phyloP scores from a whole-genome alignment of 169 alveolate genomes.

The Plasmodium vinckei region DNA sequence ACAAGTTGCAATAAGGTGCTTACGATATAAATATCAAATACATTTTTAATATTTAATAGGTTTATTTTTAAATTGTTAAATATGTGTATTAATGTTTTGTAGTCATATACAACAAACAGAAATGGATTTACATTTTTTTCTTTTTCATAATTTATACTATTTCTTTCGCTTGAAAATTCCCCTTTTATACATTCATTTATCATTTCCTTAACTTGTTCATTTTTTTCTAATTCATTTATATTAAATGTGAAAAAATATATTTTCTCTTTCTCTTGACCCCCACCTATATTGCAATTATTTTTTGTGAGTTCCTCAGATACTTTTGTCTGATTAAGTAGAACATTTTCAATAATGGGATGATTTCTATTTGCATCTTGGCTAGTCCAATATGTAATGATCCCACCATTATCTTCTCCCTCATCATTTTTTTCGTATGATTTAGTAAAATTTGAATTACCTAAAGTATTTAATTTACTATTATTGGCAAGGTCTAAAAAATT shows the following conservation, averaged over 20 bases:
- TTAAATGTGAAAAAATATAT: conserved; percentile 36
- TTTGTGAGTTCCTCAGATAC: not conserved
- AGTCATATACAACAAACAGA: conserved; percentile 63
- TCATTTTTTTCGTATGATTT: not conserved
- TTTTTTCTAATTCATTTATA: conserved; percentile 15
- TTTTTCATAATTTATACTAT: not conserved
- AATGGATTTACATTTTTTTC: conserved; percentile 10
- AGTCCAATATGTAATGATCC: conserved; percentile 5
- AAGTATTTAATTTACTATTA: not conserved
- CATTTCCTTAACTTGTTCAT: conserved; percentile 10
- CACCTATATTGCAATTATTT: not conserved
- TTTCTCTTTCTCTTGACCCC: not conserved
- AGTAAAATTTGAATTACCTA: not conserved
- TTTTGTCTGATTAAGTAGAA: conserved; percentile 6
- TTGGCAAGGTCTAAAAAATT: conserved; percentile 7
- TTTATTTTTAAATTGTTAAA: conserved; percentile 34
- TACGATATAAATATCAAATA: conserved; percentile 67
- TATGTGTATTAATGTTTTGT: conserved; percentile 50
- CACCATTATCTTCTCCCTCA: not conserved
- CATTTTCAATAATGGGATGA: not conserved
- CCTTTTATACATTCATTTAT: conserved; percentile 18
- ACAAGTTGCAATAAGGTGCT: conserved; percentile 64
- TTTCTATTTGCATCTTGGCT: not conserved
- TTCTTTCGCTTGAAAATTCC: not conserved
- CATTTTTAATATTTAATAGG: conserved; percentile 20